These are phyloP conservation scores for Rhodotorula babjevae DNA, from an alignment of 768 basidiomycete genomes.

Conservation along the genomic window DNA sequence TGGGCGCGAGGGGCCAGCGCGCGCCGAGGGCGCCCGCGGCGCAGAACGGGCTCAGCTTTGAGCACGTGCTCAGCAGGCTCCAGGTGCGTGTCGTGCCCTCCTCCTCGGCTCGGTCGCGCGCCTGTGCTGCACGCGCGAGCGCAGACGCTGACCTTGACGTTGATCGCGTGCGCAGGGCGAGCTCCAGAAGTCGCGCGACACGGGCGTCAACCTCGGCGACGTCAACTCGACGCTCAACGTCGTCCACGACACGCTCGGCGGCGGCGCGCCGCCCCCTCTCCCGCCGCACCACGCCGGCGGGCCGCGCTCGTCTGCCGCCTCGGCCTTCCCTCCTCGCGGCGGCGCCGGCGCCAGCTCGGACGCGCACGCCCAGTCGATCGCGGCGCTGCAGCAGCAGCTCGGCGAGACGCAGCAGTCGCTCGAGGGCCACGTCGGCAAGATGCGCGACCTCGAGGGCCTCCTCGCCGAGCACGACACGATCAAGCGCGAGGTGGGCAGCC, in stretches of 20 bases:
- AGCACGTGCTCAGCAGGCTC: constrained; percentile 79
- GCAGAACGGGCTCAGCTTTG: constrained; percentile 68
- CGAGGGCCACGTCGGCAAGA: constrained; percentile 71
- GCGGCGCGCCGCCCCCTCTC: constrained; percentile 53
- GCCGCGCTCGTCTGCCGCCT: constrained; percentile 23
- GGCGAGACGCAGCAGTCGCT: constrained; percentile 76
- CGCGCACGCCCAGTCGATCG: constrained; percentile 49
- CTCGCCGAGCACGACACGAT: constrained; percentile 77
- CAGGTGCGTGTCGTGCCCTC: constrained; percentile 51
- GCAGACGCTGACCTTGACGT: neutral
- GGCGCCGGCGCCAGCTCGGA: neutral
- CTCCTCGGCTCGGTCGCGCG: too few species aligned
- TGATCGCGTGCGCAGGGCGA: constrained; percentile 56
- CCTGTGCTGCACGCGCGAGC: too few species aligned
- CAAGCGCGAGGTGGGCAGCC: constrained; percentile 63
- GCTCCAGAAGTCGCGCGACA: constrained; percentile 91
- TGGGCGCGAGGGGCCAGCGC: neutral
- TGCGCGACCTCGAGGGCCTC: constrained; percentile 69
- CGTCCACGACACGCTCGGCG: constrained; percentile 86
- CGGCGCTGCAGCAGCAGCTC: constrained; percentile 74
- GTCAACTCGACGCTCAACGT: constrained; percentile 76
- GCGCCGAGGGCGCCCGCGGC: constrained; percentile 1
- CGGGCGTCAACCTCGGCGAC: constrained; percentile 74
- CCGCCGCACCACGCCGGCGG: constrained; percentile 39
- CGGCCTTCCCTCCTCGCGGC: constrained; percentile 39